Base-by-base conservation (phyloP, 345 rosid species). In the Moricandia arvensis region DNA sequence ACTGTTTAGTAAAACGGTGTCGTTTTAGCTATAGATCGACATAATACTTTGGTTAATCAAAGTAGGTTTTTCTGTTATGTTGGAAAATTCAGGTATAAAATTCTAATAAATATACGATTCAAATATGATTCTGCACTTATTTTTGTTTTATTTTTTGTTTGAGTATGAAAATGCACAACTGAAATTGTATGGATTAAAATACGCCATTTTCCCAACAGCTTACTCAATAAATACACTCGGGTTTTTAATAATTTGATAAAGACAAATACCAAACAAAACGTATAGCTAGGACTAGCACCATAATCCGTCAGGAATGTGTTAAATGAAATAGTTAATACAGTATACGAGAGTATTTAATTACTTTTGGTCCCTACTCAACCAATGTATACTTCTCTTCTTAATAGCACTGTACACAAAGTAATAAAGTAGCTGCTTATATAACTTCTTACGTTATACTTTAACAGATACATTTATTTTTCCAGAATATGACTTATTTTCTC, bases 231-330 rank as follows among this genome's bases (percentile, higher is more conserved):
- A 62, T 75, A 68, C 54, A 75, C 53, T 35, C 60, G 57, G 15
- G 55, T 10, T 51, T 49, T 61, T 24, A 49, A 34, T 74, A 58
- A 3, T 49, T 12, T 59, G 79, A 75, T 51, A 75, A 30, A 62
- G 79, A 69, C 79, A 68, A 49, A 75, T 68, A 69, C 74, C 63
- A 75, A 75, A 51, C 27, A 58, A 58, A 45, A 34, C 51, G 17
- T 43, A 58, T 59, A 5, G 16, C 31, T 29, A 29, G 31, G 31
- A 29, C 31, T 29, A 16, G 3, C 53, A 45, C 53, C 17, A 16
- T 45, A 45, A 11, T 13, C 21, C 18, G 17, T 59, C n/a, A 33
- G 16, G 35, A 58, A 59, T 66, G 35, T 59, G 29, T 58, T 43
- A 18, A 17, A 66, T 57, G 27, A 43, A 17, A 66, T 51, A 12